Evolutionary conservation across 768 basidiomycete genomes (phyloP).

Genomic region (Psilocybe azurescens): DNA sequence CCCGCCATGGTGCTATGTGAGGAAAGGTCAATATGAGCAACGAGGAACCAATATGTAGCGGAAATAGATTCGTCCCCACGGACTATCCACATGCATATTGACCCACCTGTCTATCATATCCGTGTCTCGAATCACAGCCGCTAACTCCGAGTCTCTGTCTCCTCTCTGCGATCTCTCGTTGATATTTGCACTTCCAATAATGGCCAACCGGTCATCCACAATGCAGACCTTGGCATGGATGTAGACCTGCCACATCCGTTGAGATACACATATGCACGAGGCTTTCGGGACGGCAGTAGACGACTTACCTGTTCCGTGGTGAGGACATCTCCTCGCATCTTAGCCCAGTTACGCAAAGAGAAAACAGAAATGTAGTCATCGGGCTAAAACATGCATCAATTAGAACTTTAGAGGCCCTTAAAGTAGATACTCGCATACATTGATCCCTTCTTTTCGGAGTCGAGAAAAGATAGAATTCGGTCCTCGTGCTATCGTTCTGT

Average conservation of each 20-base stretch:
- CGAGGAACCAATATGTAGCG: neutral
- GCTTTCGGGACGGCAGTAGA: neutral
- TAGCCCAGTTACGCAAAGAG: conserved; percentile 92
- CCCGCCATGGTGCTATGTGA: conserved; percentile 86
- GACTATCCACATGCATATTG: neutral
- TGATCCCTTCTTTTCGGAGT: conserved; percentile 84
- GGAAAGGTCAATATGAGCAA: conserved; percentile 6
- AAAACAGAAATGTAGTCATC: conserved; percentile 92
- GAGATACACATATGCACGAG: neutral
- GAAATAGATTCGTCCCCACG: neutral
- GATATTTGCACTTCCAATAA: conserved; percentile 98
- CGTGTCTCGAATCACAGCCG: conserved; percentile 92
- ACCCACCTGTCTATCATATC: conserved; percentile 93
- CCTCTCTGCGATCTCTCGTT: conserved; percentile 96
- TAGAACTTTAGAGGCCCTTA: neutral
- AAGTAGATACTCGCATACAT: conserved; percentile 54
- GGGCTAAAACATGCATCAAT: conserved; percentile 55
- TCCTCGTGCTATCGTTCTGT: conserved; percentile 85
- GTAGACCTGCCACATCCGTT: conserved; percentile 62
- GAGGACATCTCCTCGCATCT: conserved; percentile 80
- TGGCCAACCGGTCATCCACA: conserved; percentile 92
- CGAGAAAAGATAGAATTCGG: conserved; percentile 91
- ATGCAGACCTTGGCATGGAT: conserved; percentile 90
- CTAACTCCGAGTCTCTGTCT: conserved; percentile 96
- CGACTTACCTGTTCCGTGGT: conserved; percentile 82